Base-by-base conservation (phyloP, 1,284 basidiomycete genomes). In the Pseudozyma sp. region DNA sequence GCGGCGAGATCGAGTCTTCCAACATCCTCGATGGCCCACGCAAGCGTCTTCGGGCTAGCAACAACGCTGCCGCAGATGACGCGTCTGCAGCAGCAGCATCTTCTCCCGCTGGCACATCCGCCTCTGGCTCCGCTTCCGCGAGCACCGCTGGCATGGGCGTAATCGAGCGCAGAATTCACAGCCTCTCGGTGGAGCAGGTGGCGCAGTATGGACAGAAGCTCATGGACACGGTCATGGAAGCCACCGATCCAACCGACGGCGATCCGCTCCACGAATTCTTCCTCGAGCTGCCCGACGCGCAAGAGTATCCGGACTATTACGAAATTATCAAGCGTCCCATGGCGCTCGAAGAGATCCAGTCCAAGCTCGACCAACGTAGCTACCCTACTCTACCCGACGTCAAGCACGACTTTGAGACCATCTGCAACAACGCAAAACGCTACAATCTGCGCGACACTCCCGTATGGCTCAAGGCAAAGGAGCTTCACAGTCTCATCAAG, bases 251-350 rank as follows among this genome's bases (percentile, higher is more conserved):
- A 2, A 48, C 63, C 34, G 78, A 80, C 44, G 74, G 58, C 29
- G 63, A 59, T 11, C 85, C 87, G 50, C 87, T 94, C 54, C 88
- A 91, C 16, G 83, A 87, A 58, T 90, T 90, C 78, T 97, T 97
- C 85, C 85, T 92, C 80, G 88, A 88, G 63, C 88, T 92, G 72
- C 94, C 94, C 7, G 89, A 90, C 58, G 90, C 90, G 83, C 88
- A 89, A 60, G 87, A 88, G 67, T 94, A 95, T 84, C 90, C 94
- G n/a, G 94, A 96, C 87, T 97, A 97, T 86, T 97, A 96, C 86
- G 89, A 90, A 77, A 86, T 89, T 49, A 96, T 96, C 83, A 90
- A 91, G 84, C 88, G 88, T 48, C 94, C 94, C 35, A 91, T 96
- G 75, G 90, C 93, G 30, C 87, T 97, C 56, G 91, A 93, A 53